phyloP scores from a whole-genome alignment of 1,284 basidiomycete species.

The Microbotryomycetes sp. region DNA sequence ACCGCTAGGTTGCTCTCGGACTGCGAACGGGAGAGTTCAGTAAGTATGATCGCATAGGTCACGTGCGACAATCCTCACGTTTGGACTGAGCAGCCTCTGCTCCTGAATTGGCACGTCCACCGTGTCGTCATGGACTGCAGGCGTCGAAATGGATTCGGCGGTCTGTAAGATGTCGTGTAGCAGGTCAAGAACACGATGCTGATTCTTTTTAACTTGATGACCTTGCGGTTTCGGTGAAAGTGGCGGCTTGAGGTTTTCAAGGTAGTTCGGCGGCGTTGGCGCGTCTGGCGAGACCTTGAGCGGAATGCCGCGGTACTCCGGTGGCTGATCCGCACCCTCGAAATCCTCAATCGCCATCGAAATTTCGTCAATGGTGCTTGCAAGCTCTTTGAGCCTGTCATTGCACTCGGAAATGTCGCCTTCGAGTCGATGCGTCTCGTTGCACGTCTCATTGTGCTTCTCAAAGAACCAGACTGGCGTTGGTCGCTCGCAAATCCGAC shows the following conservation, averaged over 20 bases:
- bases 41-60: neutral
- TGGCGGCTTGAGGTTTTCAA: constrained; percentile 10
- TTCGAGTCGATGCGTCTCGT: constrained; percentile 90
- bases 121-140: constrained; percentile 78
- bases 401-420: constrained; percentile 91
- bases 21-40: constrained; percentile 46
- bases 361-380: constrained; percentile 71
- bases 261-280: constrained; percentile 24
- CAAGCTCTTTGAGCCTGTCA: constrained; percentile 80
- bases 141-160: constrained; percentile 76
- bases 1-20: constrained; percentile 68
- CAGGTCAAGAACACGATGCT: constrained; percentile 66
- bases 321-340: constrained; percentile 32
- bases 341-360: constrained; percentile 49
- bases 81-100: constrained; percentile 71
- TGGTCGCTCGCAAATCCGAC: constrained; percentile 95
- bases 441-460: constrained; percentile 99
- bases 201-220: constrained; percentile 70
- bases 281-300: constrained; percentile 48
- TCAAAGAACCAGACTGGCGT: constrained; percentile 99
- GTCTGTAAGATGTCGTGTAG: constrained; percentile 75
- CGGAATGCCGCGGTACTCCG: constrained; percentile 76
- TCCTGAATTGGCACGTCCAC: constrained; percentile 74
- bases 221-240: constrained; percentile 46
- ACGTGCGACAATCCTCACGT: constrained; percentile 4